A percentile compares a stretch with the other conserved stretches of the same genome.
These are phyloP conservation scores for Blepharisma stoltei DNA, from an alignment of 73 alveolate genomes.

Conservation along the genomic window DNA sequence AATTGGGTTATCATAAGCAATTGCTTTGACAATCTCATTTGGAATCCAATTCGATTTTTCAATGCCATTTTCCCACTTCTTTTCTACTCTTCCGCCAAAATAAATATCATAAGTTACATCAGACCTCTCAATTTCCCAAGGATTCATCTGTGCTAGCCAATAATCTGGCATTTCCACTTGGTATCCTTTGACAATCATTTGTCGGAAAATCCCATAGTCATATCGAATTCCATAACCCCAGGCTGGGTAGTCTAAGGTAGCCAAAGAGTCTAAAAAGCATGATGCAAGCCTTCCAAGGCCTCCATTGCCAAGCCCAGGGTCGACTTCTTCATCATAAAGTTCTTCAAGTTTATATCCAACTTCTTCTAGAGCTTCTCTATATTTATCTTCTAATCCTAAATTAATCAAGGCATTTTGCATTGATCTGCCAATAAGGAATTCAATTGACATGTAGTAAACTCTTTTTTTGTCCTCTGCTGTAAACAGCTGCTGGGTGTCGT, in stretches of 20 bases:
- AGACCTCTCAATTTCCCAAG: constrained; percentile 98
- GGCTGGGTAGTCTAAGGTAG: constrained; percentile 95
- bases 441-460: constrained; percentile 92
- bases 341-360: constrained; percentile 88
- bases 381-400: constrained; percentile 82
- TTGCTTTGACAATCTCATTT: constrained; percentile 92
- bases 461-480: constrained; percentile 36
- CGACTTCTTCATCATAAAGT: constrained; percentile 93
- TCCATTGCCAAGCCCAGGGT: constrained; percentile 99
- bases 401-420: constrained; percentile 94
- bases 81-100: constrained; percentile 87
- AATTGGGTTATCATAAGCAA: constrained; percentile 98
- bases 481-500: constrained; percentile 78
- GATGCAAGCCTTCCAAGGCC: constrained; percentile 99
- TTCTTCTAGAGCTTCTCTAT: constrained; percentile 53
- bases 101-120: constrained; percentile 89
- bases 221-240: constrained; percentile 99
- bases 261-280: constrained; percentile 98
- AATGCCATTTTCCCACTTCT: constrained; percentile 68
- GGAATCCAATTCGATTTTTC: constrained; percentile 80
- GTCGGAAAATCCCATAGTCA: constrained; percentile 98
- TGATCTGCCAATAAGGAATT: constrained; percentile 94
- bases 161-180: constrained; percentile 97
- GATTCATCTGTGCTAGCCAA: constrained; percentile 96
- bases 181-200: constrained; percentile 90